Evolutionary conservation across 2,329 filamentous ascomycete genomes (phyloP), one percentile per base, ranked within the genome.

Genomic region (Penicillium vulpinum): DNA sequence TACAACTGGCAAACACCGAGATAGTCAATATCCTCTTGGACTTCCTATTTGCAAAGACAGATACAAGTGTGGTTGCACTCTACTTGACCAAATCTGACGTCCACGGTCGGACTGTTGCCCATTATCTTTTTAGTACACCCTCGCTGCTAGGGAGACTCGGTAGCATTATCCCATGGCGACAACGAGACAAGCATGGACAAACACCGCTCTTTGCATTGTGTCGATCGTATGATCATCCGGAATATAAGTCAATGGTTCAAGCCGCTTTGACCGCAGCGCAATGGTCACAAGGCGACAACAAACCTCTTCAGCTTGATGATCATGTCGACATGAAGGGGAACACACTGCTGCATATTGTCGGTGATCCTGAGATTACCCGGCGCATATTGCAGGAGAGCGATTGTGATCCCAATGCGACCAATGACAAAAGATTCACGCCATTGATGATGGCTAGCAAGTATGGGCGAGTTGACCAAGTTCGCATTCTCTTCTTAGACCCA

Each of bases 361-460:
- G 93, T 64, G 91, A 97, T 68, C 83, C 90, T 9, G 83, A 87
- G 54, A 81, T 97, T 46, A 90, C 91, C 2, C 71, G 87, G 52
- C 84, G 85, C 58, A 88, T 97, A 39, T 79, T 99, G 35, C 84
- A 89, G 54, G 84, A 88, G 58, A 96, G 92, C 75, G 94, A 99
- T 65, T 89, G 92, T n/a, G 92, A 99, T 70, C 90, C 93, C 54
- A 99, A 99, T 75, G 92, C 93, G 9, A 89, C 88, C 9, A 99
- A 99, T 69, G 92, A 97, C 66, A 96, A 91, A 77, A 88, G 86
- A 46, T 97, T 99, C 70, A 99, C 95, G 0, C 88, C 94, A 2
- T 80, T 99, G 55, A 99, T 99, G 94, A 89, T 99, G 60, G 93
- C 93, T 8, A 97, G 93, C 82, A 99, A 99, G 73, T 99, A 97